Base-by-base conservation (phyloP, 352 stramenopile genomes). In the Phytophthora nicotianae region DNA sequence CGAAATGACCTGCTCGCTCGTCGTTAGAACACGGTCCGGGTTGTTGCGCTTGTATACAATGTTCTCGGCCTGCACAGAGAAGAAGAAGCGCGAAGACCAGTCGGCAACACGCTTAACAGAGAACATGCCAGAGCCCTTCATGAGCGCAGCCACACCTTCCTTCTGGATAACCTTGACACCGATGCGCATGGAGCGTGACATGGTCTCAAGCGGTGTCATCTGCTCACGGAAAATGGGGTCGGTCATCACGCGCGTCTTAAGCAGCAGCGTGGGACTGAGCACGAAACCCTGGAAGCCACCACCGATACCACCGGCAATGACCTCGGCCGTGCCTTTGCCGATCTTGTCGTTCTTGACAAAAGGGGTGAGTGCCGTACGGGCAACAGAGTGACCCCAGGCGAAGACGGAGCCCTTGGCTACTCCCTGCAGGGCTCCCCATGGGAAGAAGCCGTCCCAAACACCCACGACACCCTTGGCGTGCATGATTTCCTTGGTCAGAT, bases 161-260 rank as follows among this genome's bases (percentile, higher is more conserved):
- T 93, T 84, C 17, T 75, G 76, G 52, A 98, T 95, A 57, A 98
- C 90, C 47, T 94, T 90, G 66, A 91, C 86, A 23, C 93, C 93
- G 40, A 98, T 86, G 23, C 70, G 68, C 51, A 95, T 74, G 50
- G 81, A 95, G 63, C 91, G 82, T 40, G 71, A 79, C 49, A 80
- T 91, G 14, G 93, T 97, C 74, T 97, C 78, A 9, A 86, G 58
- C 11, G 82, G 69, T 43, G 76, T 93, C 88, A 97, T 97, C n/a
- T 87, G 81, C 49, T 93, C 76, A 20, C 92, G 89, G 79, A 98
- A 98, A 5, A 97, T 74, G 4, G 88, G 83, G 62, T 98, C 90
- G 1, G 93, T 98, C 93, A 98, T 98, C 40, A 98, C 93, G 41
- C 93, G 88, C 45, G 93, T 98, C 79, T 98, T 98, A 38, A 98